Evolutionary conservation across 768 basidiomycete genomes (phyloP), one percentile per base, ranked within the genome.

Genomic region (Tulasnella sp.): DNA sequence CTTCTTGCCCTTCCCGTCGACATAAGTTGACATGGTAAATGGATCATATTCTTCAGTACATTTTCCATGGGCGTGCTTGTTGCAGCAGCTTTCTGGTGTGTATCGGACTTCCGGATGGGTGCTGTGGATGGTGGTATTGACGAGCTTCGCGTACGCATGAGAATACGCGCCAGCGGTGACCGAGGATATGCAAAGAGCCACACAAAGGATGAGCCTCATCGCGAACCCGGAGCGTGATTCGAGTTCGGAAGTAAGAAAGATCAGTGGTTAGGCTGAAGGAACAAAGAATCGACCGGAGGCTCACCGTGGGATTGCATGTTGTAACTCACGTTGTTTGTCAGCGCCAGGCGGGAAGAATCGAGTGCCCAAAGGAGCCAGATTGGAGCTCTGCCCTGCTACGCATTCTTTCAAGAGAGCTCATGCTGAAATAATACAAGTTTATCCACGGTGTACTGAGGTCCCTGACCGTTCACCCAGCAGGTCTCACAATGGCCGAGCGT

Each of bases 101-200:
- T 74, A 74, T n/a, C 39, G 44, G 27, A 74, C 44, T 74, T 36
- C 39, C 10, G 72, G 39, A 46, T 74, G 38, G 38, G 72, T 74
- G n/a, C 72, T 74, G 38, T 38, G 38, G 72, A 74, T 74, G 27
- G 72, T 74, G n/a, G 72, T 74, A 31, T 74, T 39, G 39, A 74
- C 72, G 3, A 42, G 72, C 62, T 18, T 27, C 34, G 24, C 62
- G 27, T 14, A 31, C 34, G 62, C 62, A 16, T 34, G 62, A 31
- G n/a, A 31, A n/a, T 68, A 68, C 14, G 62, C 62, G 9, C 27
- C n/a, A 14, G 62, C 62, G 12, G 62, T 31, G 34, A 34, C 27
- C n/a, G 12, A n/a, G 18, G 7, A 27, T 34, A 68, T 34, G 24
- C 62, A 34, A 10, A 68, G 6, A 14, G 27, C 9, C 34, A 16